A percentile compares a stretch with the other conserved stretches of the same genome.
These are phyloP conservation scores for Ensete glaucum DNA, from an alignment of 176 grass and related monocot genomes.

Conservation along the genomic window DNA sequence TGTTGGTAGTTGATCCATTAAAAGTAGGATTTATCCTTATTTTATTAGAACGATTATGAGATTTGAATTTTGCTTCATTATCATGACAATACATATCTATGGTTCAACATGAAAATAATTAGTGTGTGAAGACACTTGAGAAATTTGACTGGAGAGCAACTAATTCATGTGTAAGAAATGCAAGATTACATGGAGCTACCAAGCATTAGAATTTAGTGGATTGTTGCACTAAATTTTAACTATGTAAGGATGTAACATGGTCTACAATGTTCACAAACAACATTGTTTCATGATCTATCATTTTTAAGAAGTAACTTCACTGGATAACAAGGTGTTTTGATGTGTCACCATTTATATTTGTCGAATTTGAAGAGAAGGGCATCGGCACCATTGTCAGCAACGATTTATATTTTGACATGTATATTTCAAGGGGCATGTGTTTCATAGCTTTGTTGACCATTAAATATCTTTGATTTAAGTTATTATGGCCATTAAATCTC, in stretches of 20 bases:
- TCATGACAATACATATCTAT: too few species aligned
- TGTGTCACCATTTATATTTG: neutral
- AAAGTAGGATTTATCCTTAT: too few species aligned
- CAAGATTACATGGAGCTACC: too few species aligned
- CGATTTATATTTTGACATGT: neutral
- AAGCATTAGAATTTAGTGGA: neutral
- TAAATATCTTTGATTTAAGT: neutral
- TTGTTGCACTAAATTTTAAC: neutral
- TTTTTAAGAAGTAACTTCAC: neutral
- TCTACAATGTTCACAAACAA: too few species aligned
- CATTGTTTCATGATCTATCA: neutral
- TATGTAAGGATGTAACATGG: neutral
- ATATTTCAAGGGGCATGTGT: neutral
- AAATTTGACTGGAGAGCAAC: neutral
- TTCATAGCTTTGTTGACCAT: neutral
- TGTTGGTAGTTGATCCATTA: too few species aligned
- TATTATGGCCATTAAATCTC: neutral
- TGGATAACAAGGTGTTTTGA: neutral
- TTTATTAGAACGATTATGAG: too few species aligned
- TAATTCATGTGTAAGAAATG: neutral
- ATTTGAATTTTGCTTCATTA: too few species aligned
- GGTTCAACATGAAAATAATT: neutral
- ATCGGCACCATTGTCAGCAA: neutral
- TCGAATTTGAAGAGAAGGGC: neutral
- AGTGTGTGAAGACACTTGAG: neutral